Evolutionary conservation across 73 alveolate genomes (phyloP).

Genomic region (Paramecium sonneborni): DNA sequence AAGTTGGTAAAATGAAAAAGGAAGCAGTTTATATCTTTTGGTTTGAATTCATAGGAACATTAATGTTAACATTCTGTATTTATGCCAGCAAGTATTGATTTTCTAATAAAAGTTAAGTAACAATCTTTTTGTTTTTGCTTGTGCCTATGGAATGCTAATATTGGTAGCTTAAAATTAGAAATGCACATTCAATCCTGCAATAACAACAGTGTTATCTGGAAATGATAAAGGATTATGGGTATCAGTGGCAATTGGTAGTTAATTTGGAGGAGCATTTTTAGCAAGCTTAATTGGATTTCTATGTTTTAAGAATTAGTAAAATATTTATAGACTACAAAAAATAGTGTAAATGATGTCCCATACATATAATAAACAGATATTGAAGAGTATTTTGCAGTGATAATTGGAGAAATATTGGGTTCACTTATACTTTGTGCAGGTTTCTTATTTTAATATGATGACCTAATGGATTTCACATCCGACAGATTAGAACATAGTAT

Average conservation of each 20-base stretch:
- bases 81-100: slow-evolving; percentile 14
- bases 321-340: background rate
- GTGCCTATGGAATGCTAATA: background rate
- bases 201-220: background rate
- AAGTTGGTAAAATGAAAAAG: slow-evolving; percentile 7
- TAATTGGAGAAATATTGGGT: slow-evolving; percentile 22
- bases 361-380: background rate
- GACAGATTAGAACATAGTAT: slow-evolving; percentile 42
- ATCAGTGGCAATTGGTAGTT: slow-evolving; percentile 18
- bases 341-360: slow-evolving; percentile 18
- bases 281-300: slow-evolving; percentile 23
- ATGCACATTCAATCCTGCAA: slow-evolving; percentile 54
- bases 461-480: background rate
- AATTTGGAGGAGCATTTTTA: slow-evolving; percentile 48
- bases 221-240: slow-evolving; percentile 44
- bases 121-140: background rate
- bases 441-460: slow-evolving; percentile 20
- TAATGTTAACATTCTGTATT: slow-evolving; percentile 21
- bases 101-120: background rate
- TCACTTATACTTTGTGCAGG: background rate
- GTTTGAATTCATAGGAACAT: slow-evolving; percentile 54
- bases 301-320: slow-evolving; percentile 38
- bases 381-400: background rate
- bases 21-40: slow-evolving; percentile 38
- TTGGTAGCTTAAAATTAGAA: slow-evolving; percentile 27